Base-by-base conservation (phyloP, 2,329 filamentous ascomycete genomes). In the Ophiostoma pallidulum region DNA sequence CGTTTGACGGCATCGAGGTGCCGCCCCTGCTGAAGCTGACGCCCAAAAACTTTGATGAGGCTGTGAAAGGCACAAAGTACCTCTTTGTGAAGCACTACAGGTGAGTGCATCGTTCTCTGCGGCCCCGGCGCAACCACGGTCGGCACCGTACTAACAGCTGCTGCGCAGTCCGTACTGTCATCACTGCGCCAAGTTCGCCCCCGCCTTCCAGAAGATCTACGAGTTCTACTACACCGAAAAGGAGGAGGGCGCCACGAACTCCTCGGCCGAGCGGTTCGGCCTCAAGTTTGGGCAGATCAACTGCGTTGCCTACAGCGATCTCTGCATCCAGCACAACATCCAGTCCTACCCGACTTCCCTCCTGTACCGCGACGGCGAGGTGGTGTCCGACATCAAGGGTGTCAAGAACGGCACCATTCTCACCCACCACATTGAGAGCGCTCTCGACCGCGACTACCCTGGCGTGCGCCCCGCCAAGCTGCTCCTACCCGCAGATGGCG, bases 161-260 rank as follows among this genome's bases (percentile, higher is more conserved):
- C 18, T 38, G 7, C 12, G 13, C 42, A 80, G 77, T 57, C 77
- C 77, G 10, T 78, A 70, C 55, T 80, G 77, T 65, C 74, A 74
- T 40, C 88, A 95, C 65, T 96, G 90, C 69, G 75, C 75, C 62
- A 71, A 75, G 42, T 86, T 88, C 59, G 88, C 86, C 45, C 92
- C 92, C 8, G 82, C 79, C 43, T 96, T 80, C 73, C 89, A 97
- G 66, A 96, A 90, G 5, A 66, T 91, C 13, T 95, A 97, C 72
- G 92, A 98, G 68, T 96, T 82, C 66, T 98, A 96, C 70, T 71
- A 87, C 69, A 96, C 90, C 32, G 92, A 87, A 32, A 82, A 88
- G 58, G 57, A 71, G 67, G 58, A 70, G 64, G 56, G 75, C 67
- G 57, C 71, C 62, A 53, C 78, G 67, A 67, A 73, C 35, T 66